Evolutionary conservation across 768 basidiomycete species (phyloP), one percentile per base, ranked within the genome.

Genomic region (Trichaptum fuscoviolaceum): DNA sequence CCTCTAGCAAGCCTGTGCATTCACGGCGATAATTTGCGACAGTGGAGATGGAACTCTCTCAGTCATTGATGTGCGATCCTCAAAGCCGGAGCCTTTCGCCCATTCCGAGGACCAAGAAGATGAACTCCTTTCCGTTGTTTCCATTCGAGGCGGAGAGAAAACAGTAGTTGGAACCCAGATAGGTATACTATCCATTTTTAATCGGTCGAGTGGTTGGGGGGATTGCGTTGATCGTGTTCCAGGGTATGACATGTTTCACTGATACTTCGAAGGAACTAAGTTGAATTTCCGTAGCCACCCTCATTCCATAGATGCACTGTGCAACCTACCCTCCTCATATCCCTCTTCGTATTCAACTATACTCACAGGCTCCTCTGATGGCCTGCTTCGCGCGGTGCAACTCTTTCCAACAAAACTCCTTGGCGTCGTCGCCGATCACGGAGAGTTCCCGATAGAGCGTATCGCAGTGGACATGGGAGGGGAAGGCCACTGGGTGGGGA

Each of bases 101-200:
- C 91, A 95, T 64, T 96, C 94, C 18, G 95, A 96, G 74, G 93
- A 96, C 78, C 96, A 98, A 74, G 96, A 97, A 72, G 96, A 98
- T 73, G 96, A 98, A 72, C 79, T 97, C 58, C 81, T 98, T 9
- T 93, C 93, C 6, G 86, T 95, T 58, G 87, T 90, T 35, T 76
- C 93, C 18, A 95, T 98, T 75, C 93, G 91, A 80, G 85, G 88
- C 89, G 87, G 81, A n/a, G 79, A 88, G 26, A 98, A 97, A 77
- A 79, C 89, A 20, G 86, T 94, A 0, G 92, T 96, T 5, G 96
- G 96, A 15, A 95, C 94, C 0, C 94, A 95, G 69, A 76, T 93
- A 42, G 96, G 96, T 64, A 89, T 95, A 20, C 79, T 98, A 20
- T 94, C 92, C 7, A 85, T 97, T 65, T 97, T 95, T 79, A 95